Base-by-base conservation (phyloP, 2,329 filamentous ascomycete genomes). In the Pseudohalonectria lignicola region DNA sequence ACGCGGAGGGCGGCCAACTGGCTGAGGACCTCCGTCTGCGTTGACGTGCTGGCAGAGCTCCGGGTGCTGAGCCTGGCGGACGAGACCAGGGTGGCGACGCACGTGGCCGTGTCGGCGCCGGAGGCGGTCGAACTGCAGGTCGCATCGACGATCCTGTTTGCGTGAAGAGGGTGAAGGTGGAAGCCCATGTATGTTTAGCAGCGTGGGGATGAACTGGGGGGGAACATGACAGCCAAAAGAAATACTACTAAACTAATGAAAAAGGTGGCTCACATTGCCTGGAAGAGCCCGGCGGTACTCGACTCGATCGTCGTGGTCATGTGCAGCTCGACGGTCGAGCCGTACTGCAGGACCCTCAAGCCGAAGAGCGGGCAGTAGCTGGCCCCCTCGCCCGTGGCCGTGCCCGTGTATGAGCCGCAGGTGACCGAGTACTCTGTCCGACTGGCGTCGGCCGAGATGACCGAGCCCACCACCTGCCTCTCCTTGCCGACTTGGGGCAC, bases 381-480 rank as follows among this genome's bases (percentile, higher is more conserved):
- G 23, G 7, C 7, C 23, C 23, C n/a, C n/a, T n/a, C 7, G 23
- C 8, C 23, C 23, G 23, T 26, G 23, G 23, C 7, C 12, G 23
- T 26, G 8, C 12, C 12, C 8, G 23, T 26, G 23, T 7, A 26
- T 12, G 23, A 12, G 4, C 4, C 19, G 31, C 31, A 34, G 31
- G 16, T 34, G 10, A 34, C n/a, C 16, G 31, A 34, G 38, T 46
- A 52, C 3, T 43, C 36, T 2, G 53, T 52, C 8, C 47, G 47
- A 11, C 43, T 47, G 12, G 49, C 39, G 21, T 36, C 43, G n/a
- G 42, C 50, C 16, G 40, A 40, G 42, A 54, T 41, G 29, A 54
- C 45, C 2, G 49, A 54, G 15, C 41, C 53, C 26, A 44, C 39
- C 18, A 53, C 39, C 2, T 39, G 33, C 36, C 50, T 20, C 16